Percentiles rank a stretch among this genome's conserved stretches.
Evolutionary conservation across 108 stramenopile species (phyloP).

Genomic region (Ochromonas danica): DNA sequence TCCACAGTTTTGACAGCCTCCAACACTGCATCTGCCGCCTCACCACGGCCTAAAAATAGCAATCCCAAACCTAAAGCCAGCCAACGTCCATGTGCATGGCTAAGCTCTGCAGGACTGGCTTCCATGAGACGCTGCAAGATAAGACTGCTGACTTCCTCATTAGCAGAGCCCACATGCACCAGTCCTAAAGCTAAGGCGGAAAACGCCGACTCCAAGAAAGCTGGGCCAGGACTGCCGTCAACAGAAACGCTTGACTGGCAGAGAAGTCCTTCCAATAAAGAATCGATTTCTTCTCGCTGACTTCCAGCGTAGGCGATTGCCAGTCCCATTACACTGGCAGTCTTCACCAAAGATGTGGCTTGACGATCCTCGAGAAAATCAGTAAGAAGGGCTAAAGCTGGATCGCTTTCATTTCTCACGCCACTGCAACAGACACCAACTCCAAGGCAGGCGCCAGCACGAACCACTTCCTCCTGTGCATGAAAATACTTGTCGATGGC

Average conservation of each 20-base stretch:
- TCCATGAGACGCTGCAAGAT: conserved; percentile 96
- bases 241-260: too few species aligned
- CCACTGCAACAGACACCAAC: conserved; percentile 90
- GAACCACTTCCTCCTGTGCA: conserved; percentile 88
- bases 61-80: conserved; percentile 90
- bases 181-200: conserved; percentile 88
- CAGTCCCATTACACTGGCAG: conserved; percentile 82
- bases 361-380: conserved; percentile 70
- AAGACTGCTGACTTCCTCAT: conserved; percentile 87
- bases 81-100: conserved; percentile 84
- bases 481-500: conserved; percentile 96
- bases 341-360: conserved; percentile 67
- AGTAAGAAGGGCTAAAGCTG: conserved; percentile 84
- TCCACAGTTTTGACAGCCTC: conserved; percentile 78
- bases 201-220: conserved; percentile 40
- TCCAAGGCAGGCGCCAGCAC: conserved; percentile 94
- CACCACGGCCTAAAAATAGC: conserved; percentile 89
- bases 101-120: conserved; percentile 89
- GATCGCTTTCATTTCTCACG: conserved; percentile 94
- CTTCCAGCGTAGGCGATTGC: conserved; percentile 96
- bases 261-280: conserved; percentile 79
- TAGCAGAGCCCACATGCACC: conserved; percentile 90
- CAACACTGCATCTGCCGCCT: conserved; percentile 91
- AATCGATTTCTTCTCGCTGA: conserved; percentile 86
- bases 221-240: conserved; percentile 52